Conservation (phyloP, 768 basidiomycete species). For the Pholiota microspora region DNA sequence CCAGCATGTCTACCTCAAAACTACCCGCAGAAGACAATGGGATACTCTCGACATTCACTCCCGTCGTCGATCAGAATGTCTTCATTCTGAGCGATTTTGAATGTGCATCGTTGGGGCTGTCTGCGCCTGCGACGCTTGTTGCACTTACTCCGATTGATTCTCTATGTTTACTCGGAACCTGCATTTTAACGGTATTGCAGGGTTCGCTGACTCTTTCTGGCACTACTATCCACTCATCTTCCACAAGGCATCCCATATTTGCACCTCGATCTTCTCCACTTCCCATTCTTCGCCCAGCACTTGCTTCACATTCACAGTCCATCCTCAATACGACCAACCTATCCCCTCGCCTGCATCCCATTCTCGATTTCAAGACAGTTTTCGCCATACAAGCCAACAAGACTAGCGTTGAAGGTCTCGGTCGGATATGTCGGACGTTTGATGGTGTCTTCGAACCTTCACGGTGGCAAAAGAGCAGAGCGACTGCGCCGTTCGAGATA, state of each 20-base stretch:
- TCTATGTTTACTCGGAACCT: constrained; percentile 68
- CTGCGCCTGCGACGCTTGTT: constrained; percentile 35
- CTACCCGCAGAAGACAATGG: constrained; percentile 11
- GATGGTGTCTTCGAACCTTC: constrained; percentile 60
- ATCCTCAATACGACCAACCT: constrained; percentile 1
- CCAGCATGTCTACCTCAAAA: constrained; percentile 7
- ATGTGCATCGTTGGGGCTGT: constrained; percentile 25
- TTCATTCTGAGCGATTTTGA: constrained; percentile 45
- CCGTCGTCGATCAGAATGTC: constrained; percentile 41
- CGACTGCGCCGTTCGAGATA: constrained; percentile 40
- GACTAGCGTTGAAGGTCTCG: constrained; percentile 67
- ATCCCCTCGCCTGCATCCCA: constrained; percentile 11
- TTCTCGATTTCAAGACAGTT: constrained; percentile 27
- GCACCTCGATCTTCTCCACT: constrained; percentile 81
- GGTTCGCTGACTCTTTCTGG: constrained; percentile 64
- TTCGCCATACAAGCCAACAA: constrained; percentile 55
- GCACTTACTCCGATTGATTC: constrained; percentile 47
- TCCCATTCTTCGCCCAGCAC: constrained; percentile 39
- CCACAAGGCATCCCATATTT: constrained; percentile 51
- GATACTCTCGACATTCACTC: constrained; percentile 48
- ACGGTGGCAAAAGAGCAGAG: constrained; percentile 35
- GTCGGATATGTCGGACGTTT: constrained; percentile 59
- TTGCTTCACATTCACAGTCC: constrained; percentile 5
- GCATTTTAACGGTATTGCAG: constrained; percentile 56
- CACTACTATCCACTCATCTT: constrained; percentile 41